phyloP scores from a whole-genome alignment of 768 basidiomycete genomes.

The Amanita thiersii region DNA sequence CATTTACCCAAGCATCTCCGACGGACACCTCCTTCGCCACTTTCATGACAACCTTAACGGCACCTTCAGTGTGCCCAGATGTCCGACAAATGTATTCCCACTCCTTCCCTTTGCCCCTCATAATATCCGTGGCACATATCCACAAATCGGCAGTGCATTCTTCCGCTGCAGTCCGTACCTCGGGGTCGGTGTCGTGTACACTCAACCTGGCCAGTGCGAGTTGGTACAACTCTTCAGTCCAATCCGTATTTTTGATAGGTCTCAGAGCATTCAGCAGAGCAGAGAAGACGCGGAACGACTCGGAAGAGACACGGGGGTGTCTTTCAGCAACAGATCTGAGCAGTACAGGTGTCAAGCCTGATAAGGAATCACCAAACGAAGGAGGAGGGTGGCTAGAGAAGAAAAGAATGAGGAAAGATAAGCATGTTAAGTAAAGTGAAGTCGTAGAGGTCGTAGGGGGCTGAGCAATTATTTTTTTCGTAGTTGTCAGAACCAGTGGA shows the following conservation, averaged over 20 bases:
- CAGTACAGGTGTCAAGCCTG: slow-evolving; percentile 64
- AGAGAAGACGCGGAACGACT: slow-evolving; percentile 83
- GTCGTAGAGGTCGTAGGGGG: slow-evolving; percentile 72
- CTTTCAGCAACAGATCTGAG: slow-evolving; percentile 71
- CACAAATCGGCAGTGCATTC: slow-evolving; percentile 81
- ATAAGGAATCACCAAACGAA: slow-evolving; percentile 52
- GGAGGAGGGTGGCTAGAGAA: slow-evolving; percentile 62
- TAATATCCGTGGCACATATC: slow-evolving; percentile 73
- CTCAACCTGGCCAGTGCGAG: slow-evolving; percentile 64
- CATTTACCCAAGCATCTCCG: slow-evolving; percentile 73
- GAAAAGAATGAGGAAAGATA: slow-evolving; percentile 82
- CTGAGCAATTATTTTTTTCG: slow-evolving; percentile 57
- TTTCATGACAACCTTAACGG: slow-evolving; percentile 74
- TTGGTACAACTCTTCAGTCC: slow-evolving; percentile 67
- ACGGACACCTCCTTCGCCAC: slow-evolving; percentile 73
- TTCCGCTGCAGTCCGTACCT: slow-evolving; percentile 79
- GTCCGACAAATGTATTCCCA: slow-evolving; percentile 75
- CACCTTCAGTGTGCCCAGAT: slow-evolving; percentile 63
- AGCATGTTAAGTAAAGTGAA: slow-evolving; percentile 71
- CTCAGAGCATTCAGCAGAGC: slow-evolving; percentile 70
- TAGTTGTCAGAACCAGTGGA: slow-evolving; percentile 50
- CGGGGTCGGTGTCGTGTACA: slow-evolving; percentile 84
- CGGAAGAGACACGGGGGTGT: slow-evolving; percentile 83
- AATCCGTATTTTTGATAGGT: slow-evolving; percentile 55
- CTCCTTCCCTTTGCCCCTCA: slow-evolving; percentile 57